Base-by-base conservation (phyloP, 1,284 basidiomycete genomes). In the Dichomitus squalens region DNA sequence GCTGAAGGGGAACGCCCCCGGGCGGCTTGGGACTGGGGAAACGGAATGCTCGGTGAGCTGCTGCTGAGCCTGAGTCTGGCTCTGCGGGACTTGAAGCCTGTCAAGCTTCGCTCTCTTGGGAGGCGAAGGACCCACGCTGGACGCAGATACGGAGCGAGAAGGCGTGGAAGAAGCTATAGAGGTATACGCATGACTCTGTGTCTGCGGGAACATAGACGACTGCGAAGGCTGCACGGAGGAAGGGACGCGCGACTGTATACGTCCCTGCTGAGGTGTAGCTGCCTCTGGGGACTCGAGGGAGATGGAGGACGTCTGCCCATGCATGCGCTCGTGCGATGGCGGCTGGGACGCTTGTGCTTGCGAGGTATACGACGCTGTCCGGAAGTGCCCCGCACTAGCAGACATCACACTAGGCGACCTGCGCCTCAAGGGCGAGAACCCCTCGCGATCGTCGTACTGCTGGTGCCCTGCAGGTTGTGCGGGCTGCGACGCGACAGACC, bases 51-150 rank as follows among this genome's bases (percentile, higher is more conserved):
- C 52, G 1, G 38, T 51, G 38, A 5, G 29, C 29, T 55, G 54
- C 20, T 39, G n/a, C 1, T 9, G 38, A n/a, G 52, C 1, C 44
- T 58, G 33, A 4, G 46, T 21, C 41, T 7, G 54, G 14, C 2
- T 5, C 12, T 47, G 44, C 5, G 44, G 29, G 27, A 33, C 44
- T 12, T 34, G n/a, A 8, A 33, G 31, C 44, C 29, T 47, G 29
- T 47, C 44, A 6, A 60, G 47, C 49, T 62, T 67, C 43, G 58
- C 14, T 46, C 62, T 68, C 65, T 67, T 68, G 11, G 63, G 53
- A 2, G 65, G 59, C 20, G 68, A 62, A 12, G 62, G 62, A 0
- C 64, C 59, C 8, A 60, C 43, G 1, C 43, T 31, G 16, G 23
- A n/a, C 7, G n/a, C 4, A n/a, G 52, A 18, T 7, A 47, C 44